phyloP scores from a whole-genome alignment of 164 flowering plant genomes.

The Vitis cinerea region DNA sequence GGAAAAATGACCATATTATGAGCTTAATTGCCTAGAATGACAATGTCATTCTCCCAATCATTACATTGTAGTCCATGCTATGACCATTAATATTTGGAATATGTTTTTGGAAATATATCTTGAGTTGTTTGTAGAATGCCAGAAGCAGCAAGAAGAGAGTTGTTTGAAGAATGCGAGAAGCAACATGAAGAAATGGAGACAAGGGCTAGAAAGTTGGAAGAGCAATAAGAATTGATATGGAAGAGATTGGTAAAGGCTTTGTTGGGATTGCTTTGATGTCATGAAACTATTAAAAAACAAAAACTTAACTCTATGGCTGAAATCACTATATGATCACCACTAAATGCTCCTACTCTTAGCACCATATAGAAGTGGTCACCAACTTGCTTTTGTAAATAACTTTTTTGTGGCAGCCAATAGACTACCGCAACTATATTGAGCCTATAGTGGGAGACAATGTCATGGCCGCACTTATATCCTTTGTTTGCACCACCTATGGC shows the following conservation, averaged over 20 bases:
- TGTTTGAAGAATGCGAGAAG: slow-evolving; percentile 65
- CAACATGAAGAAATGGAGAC: slow-evolving; percentile 52
- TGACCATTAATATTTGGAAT: slow-evolving; percentile 64
- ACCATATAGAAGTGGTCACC: too few species aligned
- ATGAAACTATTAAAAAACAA: too few species aligned
- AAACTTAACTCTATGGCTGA: too few species aligned
- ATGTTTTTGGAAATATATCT: slow-evolving; percentile 78
- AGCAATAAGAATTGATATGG: slow-evolving; percentile 62
- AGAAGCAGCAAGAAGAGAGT: slow-evolving; percentile 41
- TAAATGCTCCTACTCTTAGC: too few species aligned
- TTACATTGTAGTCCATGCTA: slow-evolving; percentile 64
- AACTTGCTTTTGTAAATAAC: too few species aligned
- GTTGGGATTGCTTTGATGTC: too few species aligned
- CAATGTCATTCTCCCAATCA: slow-evolving; percentile 52
- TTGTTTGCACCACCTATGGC: too few species aligned
- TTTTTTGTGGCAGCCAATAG: too few species aligned
- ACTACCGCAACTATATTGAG: too few species aligned
- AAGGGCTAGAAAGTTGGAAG: slow-evolving; percentile 46
- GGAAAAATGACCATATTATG: slow-evolving; percentile 84
- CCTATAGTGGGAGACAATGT: too few species aligned
- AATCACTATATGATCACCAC: too few species aligned
- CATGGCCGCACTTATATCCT: too few species aligned
- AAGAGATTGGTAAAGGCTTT: slow-evolving; percentile 54
- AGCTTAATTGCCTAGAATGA: slow-evolving; percentile 76
- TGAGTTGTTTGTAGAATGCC: slow-evolving; percentile 67